phyloP scores from a whole-genome alignment of 2,329 filamentous ascomycete genomes.

The Fonsecaea erecta region DNA sequence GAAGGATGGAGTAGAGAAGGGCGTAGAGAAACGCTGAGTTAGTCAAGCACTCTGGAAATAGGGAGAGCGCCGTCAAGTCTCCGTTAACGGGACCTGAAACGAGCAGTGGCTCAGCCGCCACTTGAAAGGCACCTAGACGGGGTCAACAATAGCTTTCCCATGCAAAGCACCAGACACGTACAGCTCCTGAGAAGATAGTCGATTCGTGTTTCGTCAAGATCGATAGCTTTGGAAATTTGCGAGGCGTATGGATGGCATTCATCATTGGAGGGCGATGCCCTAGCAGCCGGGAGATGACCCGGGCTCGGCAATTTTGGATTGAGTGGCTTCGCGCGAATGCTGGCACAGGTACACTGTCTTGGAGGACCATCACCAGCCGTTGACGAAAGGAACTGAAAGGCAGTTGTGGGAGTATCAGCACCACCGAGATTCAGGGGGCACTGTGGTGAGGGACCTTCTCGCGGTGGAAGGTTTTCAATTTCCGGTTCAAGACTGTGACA shows the following conservation, averaged over 20 bases:
- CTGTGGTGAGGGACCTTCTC: constrained; percentile 3
- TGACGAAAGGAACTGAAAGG: constrained; percentile 13
- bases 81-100: not conserved
- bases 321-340: not conserved
- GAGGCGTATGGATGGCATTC: constrained; percentile 9
- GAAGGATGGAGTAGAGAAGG: constrained; percentile 21
- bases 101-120: constrained; percentile 17
- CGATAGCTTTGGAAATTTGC: constrained; percentile 8
- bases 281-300: not conserved
- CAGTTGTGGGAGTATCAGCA: constrained; percentile 3
- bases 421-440: constrained; percentile 2
- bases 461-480: constrained; percentile 17
- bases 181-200: constrained; percentile 21
- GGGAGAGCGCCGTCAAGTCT: constrained; percentile 13
- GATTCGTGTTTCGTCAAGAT: constrained; percentile 11
- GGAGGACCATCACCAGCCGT: not conserved
- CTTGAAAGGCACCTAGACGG: constrained; percentile 16
- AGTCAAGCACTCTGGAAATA: constrained; percentile 19
- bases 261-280: not conserved
- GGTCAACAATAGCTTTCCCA: not conserved
- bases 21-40: constrained; percentile 21
- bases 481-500: constrained; percentile 12
- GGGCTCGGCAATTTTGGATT: not conserved
- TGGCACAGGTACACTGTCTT: not conserved
- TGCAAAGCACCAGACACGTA: not conserved